Evolutionary conservation across 1,284 basidiomycete genomes (phyloP), one percentile per base, ranked within the genome.

Genomic region (Apiotrichum akiyoshidainum): DNA sequence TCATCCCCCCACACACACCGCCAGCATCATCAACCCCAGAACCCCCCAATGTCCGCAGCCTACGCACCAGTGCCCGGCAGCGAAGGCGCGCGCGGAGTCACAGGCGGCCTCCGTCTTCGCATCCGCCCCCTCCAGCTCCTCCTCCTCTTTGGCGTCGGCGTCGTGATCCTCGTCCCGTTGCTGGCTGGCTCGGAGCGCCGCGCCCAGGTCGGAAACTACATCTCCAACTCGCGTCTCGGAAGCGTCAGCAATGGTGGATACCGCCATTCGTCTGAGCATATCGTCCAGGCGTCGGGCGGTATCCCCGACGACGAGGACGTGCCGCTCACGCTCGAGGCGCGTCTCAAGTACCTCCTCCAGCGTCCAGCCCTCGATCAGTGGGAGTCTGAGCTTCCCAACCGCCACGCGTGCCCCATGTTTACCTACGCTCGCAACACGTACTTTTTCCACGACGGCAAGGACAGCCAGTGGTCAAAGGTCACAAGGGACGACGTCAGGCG

Each of bases 371-470:
- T 77, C 22, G 66, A 67, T n/a, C 73, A 75, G 52, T 72, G 69
- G 68, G 73, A 77, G 59, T 66, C 69, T 17, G 74, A 76, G 61
- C 63, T 74, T 22, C 60, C 65, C 22, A 69, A 63, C 55, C 60
- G 73, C 51, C 71, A 74, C 57, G 62, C 50, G 13, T 76, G 74
- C 55, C 74, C 74, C 10, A 65, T 75, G 52, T 74, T 68, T 59
- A 77, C 74, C 2, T 77, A 68, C 48, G 61, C 69, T 41, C 61
- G 76, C 40, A 72, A 75, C 64, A 73, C 69, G 40, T 76, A 76
- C 65, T 76, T 76, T 51, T 75, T 74, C 66, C 74, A 76, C 57
- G 70, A 69, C 45, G 76, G 71, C 40, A 74, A 78, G 44, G 64
- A 66, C 21, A 66, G 71, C 11, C 64, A 67, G 35, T 81, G 80